phyloP scores from a whole-genome alignment of 306 rosid species.

The Clitoria ternatea region DNA sequence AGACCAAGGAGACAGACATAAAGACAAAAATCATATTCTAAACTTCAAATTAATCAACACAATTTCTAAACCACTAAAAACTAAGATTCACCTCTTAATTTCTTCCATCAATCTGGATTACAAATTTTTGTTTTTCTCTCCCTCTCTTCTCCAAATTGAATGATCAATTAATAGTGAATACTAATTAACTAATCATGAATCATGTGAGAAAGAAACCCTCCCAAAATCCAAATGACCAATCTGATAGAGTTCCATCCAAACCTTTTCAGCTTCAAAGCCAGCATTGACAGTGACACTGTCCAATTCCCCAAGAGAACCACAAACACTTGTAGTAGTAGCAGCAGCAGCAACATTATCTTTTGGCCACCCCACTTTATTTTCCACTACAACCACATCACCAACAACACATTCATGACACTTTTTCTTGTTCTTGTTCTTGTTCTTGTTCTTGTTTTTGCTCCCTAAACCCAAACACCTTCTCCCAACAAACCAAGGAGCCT shows the following conservation, averaged over 20 bases:
- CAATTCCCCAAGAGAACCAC: slow-evolving; percentile 6
- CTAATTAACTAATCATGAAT: neutral
- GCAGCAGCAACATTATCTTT: too few species aligned
- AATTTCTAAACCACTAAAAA: neutral
- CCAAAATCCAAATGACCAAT: slow-evolving; percentile 87
- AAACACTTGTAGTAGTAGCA: neutral
- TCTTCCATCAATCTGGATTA: too few species aligned
- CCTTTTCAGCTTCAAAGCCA: slow-evolving; percentile 60
- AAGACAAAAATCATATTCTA: neutral
- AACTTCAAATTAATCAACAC: too few species aligned
- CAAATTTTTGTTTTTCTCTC: too few species aligned
- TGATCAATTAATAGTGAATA: too few species aligned
- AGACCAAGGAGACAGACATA: neutral
- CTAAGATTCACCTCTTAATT: neutral
- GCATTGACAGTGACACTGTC: slow-evolving; percentile 33
- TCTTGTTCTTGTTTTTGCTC: slow-evolving; percentile 24
- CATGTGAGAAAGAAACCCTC: slow-evolving; percentile 46
- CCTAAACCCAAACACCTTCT: slow-evolving; percentile 46
- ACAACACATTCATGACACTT: neutral
- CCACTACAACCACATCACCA: slow-evolving; percentile 20
- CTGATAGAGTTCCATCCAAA: slow-evolving; percentile 70
- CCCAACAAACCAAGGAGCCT: slow-evolving; percentile 58
- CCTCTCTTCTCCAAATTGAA: neutral
- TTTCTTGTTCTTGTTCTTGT: neutral
- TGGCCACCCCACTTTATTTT: neutral